A percentile compares a stretch with the other conserved stretches of the same genome.
phyloP scores from a whole-genome alignment of 345 rosid genomes.

The Salix caprea region DNA sequence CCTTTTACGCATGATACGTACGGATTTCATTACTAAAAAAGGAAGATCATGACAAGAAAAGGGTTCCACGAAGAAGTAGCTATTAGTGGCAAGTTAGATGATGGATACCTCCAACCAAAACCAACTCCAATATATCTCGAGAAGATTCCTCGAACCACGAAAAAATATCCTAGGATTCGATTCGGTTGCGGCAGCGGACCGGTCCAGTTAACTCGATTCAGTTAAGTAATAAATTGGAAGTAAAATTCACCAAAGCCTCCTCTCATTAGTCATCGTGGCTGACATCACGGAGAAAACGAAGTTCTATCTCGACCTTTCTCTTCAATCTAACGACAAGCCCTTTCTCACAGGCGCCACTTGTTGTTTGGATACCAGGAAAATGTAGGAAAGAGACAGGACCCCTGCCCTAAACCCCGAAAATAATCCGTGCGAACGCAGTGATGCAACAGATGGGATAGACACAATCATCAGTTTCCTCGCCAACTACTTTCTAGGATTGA shows the following conservation, averaged over 20 bases:
- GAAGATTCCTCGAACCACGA: neutral
- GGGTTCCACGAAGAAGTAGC: neutral
- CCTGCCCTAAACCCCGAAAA: neutral
- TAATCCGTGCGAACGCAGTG: neutral
- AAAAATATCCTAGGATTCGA: neutral
- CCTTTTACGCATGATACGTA: no score
- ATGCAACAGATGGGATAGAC: neutral
- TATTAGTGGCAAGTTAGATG: neutral
- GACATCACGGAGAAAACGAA: no score
- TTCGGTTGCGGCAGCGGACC: neutral
- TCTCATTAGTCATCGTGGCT: no score
- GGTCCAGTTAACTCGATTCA: neutral
- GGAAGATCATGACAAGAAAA: neutral
- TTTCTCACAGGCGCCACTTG: neutral
- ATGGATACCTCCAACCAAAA: neutral
- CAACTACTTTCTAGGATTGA: no score
- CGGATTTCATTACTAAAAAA: neutral
- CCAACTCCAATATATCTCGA: neutral
- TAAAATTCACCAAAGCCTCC: no score
- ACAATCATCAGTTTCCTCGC: no score
- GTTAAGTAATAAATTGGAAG: no score
- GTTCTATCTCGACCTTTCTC: no score
- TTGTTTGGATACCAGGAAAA: neutral
- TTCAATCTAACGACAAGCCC: no score
- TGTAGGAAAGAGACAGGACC: neutral